Evolutionary conservation across 2,329 filamentous ascomycete species (phyloP), one percentile per base, ranked within the genome.

Genomic region (Beauveria scarabaeidicola): DNA sequence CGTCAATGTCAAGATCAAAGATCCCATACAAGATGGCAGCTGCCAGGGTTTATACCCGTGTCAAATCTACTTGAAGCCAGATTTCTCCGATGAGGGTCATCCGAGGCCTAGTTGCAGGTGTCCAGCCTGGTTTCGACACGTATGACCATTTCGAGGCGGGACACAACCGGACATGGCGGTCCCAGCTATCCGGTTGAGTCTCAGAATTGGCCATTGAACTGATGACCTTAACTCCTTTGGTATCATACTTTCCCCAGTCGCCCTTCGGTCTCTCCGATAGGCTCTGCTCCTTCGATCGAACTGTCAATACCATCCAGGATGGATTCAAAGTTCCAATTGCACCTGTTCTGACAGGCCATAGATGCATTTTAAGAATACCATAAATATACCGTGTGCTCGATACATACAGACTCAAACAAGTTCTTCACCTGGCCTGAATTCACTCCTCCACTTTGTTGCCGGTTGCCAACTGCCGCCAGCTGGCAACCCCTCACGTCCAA

Each of bases 401-500:
- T n/a, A 27, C 19, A 27, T 6, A 15, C 13, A 23, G 5, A 13
- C 15, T 41, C 15, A n/a, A 52, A 19, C 36, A 41, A 23, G 8
- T 25, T 4, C 6, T 25, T 25, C 8, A 41, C 5, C 13, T 40
- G 21, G 50, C 15, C 51, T 11, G 40, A 21, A 50, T 41, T 57
- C 44, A 41, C 21, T 41, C 54, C 32, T 50, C 54, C 54, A 40
- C 53, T 48, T 46, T n/a, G 44, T 40, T 58, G 46, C 46, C 46
- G 25, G 46, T 38, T 58, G 55, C 46, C 55, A 58, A 40, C 46
- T 50, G 44, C 54, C 15, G 55, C 55, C 55, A 58, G 55, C 55
- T 58, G 55, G 46, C 55, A 58, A 36, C 55, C 55, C 55, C 55
- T 58, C 55, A 58, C 55, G 32, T 32, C 29, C 46, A 51, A 58